A percentile compares a stretch with the other conserved stretches of the same genome.
Evolutionary conservation across 148 eudicot species (phyloP).

Genomic region (Arctostaphylos glauca): DNA sequence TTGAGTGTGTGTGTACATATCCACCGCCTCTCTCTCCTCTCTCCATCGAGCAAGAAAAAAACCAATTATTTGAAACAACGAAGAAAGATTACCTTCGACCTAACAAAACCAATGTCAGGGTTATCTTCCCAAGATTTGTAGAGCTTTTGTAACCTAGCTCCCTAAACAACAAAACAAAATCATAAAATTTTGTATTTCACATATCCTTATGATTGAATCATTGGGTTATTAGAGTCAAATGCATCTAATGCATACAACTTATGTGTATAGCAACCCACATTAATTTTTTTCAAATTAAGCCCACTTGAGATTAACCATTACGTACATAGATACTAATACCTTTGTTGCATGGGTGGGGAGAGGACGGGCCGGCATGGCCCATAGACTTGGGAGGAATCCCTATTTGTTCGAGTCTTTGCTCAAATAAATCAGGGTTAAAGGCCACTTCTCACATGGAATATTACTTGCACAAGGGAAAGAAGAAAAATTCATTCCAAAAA

Average conservation of each 20-base stretch:
- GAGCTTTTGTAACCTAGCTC: slow-evolving; percentile 54
- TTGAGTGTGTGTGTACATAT: too few relatives aligned
- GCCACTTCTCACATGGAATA: background rate
- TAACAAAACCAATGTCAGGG: slow-evolving; percentile 65
- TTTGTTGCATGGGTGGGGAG: background rate
- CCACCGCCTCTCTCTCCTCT: too few relatives aligned
- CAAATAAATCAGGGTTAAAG: background rate
- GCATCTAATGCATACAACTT: background rate
- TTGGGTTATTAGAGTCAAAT: background rate
- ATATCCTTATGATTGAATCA: background rate
- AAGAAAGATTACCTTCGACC: slow-evolving; percentile 54
- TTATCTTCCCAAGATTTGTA: slow-evolving; percentile 80
- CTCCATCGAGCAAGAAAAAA: background rate
- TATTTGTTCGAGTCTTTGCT: background rate
- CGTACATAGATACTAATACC: background rate
- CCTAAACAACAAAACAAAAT: slow-evolving; percentile 35
- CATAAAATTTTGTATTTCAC: background rate
- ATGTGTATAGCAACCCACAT: background rate
- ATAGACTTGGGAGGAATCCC: background rate
- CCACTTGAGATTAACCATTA: background rate
- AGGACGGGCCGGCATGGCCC: background rate
- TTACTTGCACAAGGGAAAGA: background rate
- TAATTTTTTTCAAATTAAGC: background rate
- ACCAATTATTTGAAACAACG: background rate
- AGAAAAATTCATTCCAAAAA: background rate